Base-by-base conservation (phyloP, 306 rosid species). In the Ormosia emarginata region DNA sequence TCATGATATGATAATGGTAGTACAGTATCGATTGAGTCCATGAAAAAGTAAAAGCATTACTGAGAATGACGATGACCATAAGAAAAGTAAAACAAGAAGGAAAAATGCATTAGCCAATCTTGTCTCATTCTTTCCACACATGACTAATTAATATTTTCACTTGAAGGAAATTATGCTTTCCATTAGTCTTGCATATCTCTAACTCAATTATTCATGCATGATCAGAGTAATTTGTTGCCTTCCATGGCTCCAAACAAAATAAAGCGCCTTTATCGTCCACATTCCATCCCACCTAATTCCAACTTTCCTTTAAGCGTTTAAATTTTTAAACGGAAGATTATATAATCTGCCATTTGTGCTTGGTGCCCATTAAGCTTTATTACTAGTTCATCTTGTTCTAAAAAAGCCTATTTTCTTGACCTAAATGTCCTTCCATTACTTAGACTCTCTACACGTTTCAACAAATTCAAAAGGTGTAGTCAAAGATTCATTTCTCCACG, bases 401-500 rank as follows among this genome's bases (percentile, higher is more conserved):
- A 41, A 79, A 81, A 86, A 43, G 74, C 67, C 57, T 8, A 32
- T 44, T 43, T 47, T 65, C 52, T 83, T 72, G 85, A 68, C 81
- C 71, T 6, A 52, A 79, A 84, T 74, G 84, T 75, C 17, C 55
- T 17, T 65, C 6, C 57, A 67, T 79, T 52, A 74, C 47, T 67
- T 67, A 68, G 49, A 53, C 74, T 61, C 18, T 33, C 32, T 71
- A 33, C 33, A 39, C 13, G 52, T 78, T 53, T n/a, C 75, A 53
- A 33, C 6, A 75, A 46, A 49, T 87, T 72, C 78, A 77, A 88
- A 86, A 84, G 78, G 24, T 82, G 40, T 10, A 66, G 89, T 88
- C 86, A 88, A 88, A 88, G 84, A 85, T 79, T 73, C 78, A 69
- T 69, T 44, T 65, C 53, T 75, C 66, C 73, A 55, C 47, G 41